Percentiles rank a stretch among this genome's conserved stretches.
Conservation (phyloP, 2,329 filamentous ascomycete genomes). For the Aquanectria penicillioides region DNA sequence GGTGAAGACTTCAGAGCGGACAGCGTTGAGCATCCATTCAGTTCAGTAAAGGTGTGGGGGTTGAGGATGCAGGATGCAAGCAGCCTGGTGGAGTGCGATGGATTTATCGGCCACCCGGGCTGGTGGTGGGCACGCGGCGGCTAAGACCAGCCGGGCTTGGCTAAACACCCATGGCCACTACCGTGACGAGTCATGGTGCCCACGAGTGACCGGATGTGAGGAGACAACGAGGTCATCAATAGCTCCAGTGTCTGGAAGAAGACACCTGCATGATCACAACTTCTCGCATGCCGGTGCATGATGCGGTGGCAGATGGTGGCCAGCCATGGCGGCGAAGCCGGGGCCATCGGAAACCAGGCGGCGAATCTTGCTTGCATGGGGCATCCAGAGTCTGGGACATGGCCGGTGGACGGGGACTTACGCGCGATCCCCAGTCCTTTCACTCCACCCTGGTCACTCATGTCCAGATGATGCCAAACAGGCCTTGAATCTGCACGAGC, state of each 20-base stretch:
- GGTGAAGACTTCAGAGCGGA: constrained; percentile 9
- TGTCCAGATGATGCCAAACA: constrained; percentile 35
- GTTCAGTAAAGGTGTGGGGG: constrained; percentile 25
- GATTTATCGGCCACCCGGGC: not conserved
- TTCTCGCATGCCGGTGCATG: constrained; percentile 34
- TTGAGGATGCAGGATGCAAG: not conserved
- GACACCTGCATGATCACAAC: constrained; percentile 42
- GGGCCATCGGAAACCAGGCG: constrained; percentile 36
- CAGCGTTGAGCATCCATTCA: constrained; percentile 14
- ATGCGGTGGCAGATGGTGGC: constrained; percentile 36
- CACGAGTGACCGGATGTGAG: not conserved
- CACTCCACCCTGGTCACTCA: constrained; percentile 25
- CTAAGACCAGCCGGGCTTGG: constrained; percentile 12
- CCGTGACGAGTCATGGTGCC: constrained; percentile 24
- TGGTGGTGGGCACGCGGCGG: constrained; percentile 14
- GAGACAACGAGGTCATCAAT: constrained; percentile 3
- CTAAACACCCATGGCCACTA: constrained; percentile 1
- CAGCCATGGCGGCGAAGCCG: constrained; percentile 34
- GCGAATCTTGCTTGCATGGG: constrained; percentile 40
- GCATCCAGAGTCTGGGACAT: constrained; percentile 23
- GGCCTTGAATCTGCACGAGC: constrained; percentile 32
- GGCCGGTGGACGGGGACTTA: constrained; percentile 25
- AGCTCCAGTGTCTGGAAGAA: constrained; percentile 32
- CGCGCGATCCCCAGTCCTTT: constrained; percentile 24
- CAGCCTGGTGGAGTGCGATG: constrained; percentile 12